Evolutionary conservation across 2,329 filamentous ascomycete species (phyloP).

Genomic region (Claviceps maximensis): DNA sequence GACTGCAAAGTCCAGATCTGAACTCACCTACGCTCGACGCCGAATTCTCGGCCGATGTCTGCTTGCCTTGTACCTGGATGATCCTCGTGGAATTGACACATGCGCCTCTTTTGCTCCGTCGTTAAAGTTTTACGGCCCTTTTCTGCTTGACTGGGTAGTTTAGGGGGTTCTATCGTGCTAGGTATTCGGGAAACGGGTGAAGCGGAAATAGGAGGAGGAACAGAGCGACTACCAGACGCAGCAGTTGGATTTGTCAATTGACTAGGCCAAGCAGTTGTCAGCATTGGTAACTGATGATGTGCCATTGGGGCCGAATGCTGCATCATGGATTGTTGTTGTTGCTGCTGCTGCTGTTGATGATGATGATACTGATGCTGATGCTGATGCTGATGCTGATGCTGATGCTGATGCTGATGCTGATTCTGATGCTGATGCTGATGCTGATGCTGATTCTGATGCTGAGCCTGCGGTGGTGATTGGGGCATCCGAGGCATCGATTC

Average conservation of each 20-base stretch:
- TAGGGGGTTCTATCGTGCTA: slow-evolving; percentile 22
- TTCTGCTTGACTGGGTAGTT: slow-evolving; percentile 26
- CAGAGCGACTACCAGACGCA: slow-evolving; percentile 40
- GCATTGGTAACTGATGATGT: slow-evolving; percentile 49
- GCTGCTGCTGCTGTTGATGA: neutral
- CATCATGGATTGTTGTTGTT: slow-evolving; percentile 20
- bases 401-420: too few species aligned
- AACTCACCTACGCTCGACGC: slow-evolving; percentile 86
- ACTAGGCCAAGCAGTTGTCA: slow-evolving; percentile 69
- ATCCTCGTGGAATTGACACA: slow-evolving; percentile 89
- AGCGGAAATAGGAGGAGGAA: slow-evolving; percentile 44
- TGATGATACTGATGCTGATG: slow-evolving; percentile 9
- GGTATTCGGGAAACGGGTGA: slow-evolving; percentile 40
- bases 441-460: slow-evolving; percentile 5
- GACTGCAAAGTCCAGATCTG: neutral
- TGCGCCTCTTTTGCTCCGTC: slow-evolving; percentile 75
- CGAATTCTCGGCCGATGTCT: slow-evolving; percentile 90
- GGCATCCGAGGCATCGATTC: slow-evolving; percentile 40
- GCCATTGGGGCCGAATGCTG: slow-evolving; percentile 31
- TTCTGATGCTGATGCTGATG: slow-evolving; percentile 7
- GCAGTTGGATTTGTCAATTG: slow-evolving; percentile 59
- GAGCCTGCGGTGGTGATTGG: slow-evolving; percentile 30
- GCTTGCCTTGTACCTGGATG: slow-evolving; percentile 88
- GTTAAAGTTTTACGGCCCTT: slow-evolving; percentile 79
- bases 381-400: slow-evolving; percentile 19